A percentile compares a stretch with the other conserved stretches of the same genome.
phyloP scores from a whole-genome alignment of 805 yeast genomes.

The Metahyphopichia silvanorum region DNA sequence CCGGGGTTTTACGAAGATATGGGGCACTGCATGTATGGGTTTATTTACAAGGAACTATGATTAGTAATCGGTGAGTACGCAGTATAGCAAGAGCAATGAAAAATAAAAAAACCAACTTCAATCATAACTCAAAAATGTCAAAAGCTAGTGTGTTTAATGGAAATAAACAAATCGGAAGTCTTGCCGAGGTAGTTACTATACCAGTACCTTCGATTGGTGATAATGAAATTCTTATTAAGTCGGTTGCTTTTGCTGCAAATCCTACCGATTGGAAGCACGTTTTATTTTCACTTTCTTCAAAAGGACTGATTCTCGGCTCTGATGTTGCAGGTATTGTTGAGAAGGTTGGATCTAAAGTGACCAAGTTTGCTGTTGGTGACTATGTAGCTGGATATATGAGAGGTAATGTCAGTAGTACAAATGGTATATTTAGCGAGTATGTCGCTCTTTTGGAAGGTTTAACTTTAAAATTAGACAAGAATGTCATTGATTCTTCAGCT shows the following conservation, averaged over 20 bases:
- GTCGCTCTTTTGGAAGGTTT: conserved; percentile 12
- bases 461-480: conserved; percentile 15
- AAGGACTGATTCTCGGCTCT: conserved; percentile 10
- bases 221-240: conserved; percentile 44
- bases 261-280: conserved; percentile 20
- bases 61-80: too few species aligned
- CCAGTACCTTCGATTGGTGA: conserved; percentile 27
- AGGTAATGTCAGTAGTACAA: conserved; percentile 12
- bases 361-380: conserved; percentile 15
- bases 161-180: conserved; percentile 5
- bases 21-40: too few species aligned
- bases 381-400: conserved; percentile 14
- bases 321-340: conserved; percentile 19
- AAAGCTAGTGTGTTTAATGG: conserved; percentile 7
- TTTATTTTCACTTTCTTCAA: neutral
- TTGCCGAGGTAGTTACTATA: conserved; percentile 1
- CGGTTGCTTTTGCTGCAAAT: conserved; percentile 22
- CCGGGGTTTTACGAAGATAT: too few species aligned
- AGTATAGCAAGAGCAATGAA: too few species aligned
- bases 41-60: too few species aligned
- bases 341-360: conserved; percentile 16
- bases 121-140: too few species aligned
- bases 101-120: too few species aligned
- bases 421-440: conserved; percentile 24
- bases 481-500: conserved; percentile 1